A percentile compares a stretch with the other conserved stretches of the same genome.
These are phyloP conservation scores for Schizophyllum commune DNA, from an alignment of 1,284 basidiomycete genomes.

Conservation along the genomic window DNA sequence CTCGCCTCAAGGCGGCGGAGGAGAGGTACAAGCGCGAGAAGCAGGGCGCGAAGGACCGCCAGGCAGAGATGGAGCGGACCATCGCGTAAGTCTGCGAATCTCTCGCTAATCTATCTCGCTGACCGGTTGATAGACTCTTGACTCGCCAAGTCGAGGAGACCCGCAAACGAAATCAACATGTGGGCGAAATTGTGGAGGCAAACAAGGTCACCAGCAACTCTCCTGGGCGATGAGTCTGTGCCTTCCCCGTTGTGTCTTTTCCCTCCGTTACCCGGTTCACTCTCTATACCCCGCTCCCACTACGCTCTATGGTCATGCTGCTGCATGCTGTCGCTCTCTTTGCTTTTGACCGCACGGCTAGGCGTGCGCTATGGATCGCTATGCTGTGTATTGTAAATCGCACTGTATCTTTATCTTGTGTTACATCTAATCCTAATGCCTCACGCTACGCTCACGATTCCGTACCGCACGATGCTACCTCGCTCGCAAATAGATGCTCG, in stretches of 20 bases:
- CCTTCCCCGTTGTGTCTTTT: not conserved
- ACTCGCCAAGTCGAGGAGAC: constrained; percentile 67
- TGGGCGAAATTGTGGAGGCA: constrained; percentile 51
- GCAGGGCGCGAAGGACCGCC: constrained; percentile 88
- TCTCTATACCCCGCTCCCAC: not conserved
- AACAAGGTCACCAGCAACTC: not conserved
- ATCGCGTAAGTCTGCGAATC: constrained; percentile 44
- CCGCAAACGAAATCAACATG: constrained; percentile 57
- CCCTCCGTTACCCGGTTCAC: not conserved
- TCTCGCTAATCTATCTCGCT: not conserved
- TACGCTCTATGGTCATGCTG: not conserved
- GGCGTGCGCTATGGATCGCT: not conserved
- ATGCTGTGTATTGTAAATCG: not conserved
- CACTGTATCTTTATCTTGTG: not conserved
- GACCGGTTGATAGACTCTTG: constrained; percentile 38
- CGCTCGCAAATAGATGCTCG: too few species aligned
- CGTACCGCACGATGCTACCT: too few species aligned
- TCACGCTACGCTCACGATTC: not conserved
- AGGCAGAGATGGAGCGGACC: constrained; percentile 60
- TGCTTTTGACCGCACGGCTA: not conserved
- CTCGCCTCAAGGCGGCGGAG: constrained; percentile 75
- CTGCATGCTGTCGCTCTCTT: not conserved
- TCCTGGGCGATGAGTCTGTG: not conserved
- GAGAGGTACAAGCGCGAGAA: constrained; percentile 94
- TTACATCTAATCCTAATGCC: not conserved